A percentile compares a stretch with the other conserved stretches of the same genome.
phyloP scores from a whole-genome alignment of 2,329 filamentous ascomycete species.

The Mycosphaerella arachidis region DNA sequence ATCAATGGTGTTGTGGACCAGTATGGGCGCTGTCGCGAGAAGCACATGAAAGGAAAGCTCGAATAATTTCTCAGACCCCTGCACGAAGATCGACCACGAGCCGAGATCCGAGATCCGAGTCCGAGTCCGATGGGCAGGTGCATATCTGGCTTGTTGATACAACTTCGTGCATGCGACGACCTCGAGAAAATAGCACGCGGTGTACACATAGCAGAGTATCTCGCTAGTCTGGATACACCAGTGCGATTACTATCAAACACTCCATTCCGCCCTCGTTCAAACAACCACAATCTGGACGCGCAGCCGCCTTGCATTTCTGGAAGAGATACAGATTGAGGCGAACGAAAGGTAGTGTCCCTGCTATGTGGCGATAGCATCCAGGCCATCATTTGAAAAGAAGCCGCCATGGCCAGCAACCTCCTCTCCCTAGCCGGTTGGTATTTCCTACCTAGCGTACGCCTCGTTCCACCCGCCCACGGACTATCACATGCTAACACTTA shows the following conservation, averaged over 20 bases:
- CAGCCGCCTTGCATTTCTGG: neutral
- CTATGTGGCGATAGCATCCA: constrained; percentile 8
- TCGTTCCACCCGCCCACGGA: neutral
- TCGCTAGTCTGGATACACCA: neutral
- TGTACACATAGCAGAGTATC: neutral
- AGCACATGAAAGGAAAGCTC: neutral
- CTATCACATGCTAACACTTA: neutral
- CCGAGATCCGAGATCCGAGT: neutral
- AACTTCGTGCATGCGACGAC: neutral
- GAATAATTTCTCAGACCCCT: neutral
- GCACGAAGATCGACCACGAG: neutral
- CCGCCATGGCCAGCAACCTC: constrained; percentile 40
- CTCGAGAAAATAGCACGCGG: neutral
- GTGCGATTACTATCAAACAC: too few species aligned
- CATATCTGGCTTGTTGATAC: constrained; percentile 1
- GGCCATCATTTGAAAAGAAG: neutral
- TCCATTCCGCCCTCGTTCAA: neutral
- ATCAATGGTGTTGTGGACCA: neutral
- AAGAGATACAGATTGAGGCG: neutral
- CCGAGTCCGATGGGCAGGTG: neutral
- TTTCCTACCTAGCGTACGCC: constrained; percentile 56
- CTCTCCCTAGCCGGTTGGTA: constrained; percentile 58
- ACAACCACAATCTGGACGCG: neutral
- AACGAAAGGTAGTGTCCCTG: neutral
- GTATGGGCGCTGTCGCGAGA: neutral